These are phyloP conservation scores for Gloeopeniophorella convolvens DNA, from an alignment of 768 basidiomycete species.

Conservation along the genomic window DNA sequence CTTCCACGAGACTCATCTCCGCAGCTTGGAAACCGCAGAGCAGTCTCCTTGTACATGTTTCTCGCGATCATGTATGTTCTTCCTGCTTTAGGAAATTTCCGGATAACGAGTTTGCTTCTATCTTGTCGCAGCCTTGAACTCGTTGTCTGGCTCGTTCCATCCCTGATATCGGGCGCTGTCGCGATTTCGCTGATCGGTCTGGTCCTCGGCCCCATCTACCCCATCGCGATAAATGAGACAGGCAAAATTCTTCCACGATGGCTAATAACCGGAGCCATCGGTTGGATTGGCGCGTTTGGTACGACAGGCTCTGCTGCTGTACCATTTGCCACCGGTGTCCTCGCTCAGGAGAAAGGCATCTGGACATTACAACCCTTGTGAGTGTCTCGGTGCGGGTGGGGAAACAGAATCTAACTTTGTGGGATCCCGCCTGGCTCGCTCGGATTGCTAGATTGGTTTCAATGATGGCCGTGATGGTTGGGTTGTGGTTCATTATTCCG, in stretches of 20 bases:
- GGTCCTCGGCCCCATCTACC: constrained; percentile 71
- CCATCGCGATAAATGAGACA: constrained; percentile 31
- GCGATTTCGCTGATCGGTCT: constrained; percentile 60
- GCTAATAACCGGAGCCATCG: constrained; percentile 7
- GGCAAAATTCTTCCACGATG: constrained; percentile 14
- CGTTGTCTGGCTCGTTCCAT: constrained; percentile 63
- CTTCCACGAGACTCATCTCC: not conserved
- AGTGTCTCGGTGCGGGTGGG: constrained; percentile 12
- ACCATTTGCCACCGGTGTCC: constrained; percentile 18
- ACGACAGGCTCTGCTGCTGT: constrained; percentile 17
- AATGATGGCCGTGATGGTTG: constrained; percentile 4
- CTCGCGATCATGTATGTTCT: not conserved
- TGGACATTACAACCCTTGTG: constrained; percentile 20
- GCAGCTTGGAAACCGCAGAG: constrained; percentile 4
- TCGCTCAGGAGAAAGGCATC: constrained; percentile 17
- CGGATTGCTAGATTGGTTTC: not conserved
- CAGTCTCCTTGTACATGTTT: not conserved
- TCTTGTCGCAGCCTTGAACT: constrained; percentile 45
- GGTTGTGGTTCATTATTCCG: not conserved
- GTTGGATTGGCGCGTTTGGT: constrained; percentile 19
- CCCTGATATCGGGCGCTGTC: constrained; percentile 56
- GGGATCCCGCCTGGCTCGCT: not conserved
- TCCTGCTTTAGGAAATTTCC: not conserved
- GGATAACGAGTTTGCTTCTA: too few relatives aligned
- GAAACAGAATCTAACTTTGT: constrained; percentile 10